Base-by-base conservation (phyloP, 225 moss, liverwort and hornwort species). In the Lunularia cruciata region DNA sequence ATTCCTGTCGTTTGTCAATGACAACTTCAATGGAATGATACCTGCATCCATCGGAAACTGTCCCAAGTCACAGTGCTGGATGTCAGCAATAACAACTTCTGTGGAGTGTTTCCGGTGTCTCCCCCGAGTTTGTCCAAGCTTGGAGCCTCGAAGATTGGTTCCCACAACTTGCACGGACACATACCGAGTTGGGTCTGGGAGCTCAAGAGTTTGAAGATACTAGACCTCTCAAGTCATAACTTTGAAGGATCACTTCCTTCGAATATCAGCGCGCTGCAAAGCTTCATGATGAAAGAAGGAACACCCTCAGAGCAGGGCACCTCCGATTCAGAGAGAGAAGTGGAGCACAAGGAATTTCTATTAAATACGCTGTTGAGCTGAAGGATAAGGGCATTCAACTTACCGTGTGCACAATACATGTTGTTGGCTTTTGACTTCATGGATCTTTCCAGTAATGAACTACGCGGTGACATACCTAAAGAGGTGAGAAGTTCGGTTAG, bases 141-240 rank as follows among this genome's bases (percentile, higher is more conserved):
- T 1, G 49, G 23, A 1, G 62, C 52, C 3, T 34, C 63, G 48
- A 60, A 35, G 30, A 1, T 63, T 33, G 23, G 19, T 1, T 36
- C 31, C 0, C 61, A 51, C 36, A 52, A 37, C 3, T 26, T 72
- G 1, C 18, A 23, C 11, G 61, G 72, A 26, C 49, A 61, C 1
- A 49, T 72, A 18, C 72, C 72, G 3, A 6, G 25, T 7, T 72
- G 72, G 62, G 35, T 72, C n/a, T 61, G 61, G 60, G 26, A 32
- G 28, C 62, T 72, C 6, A 43, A 15, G 14, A 13, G 5, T 14
- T 12, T 72, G 31, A 61, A 72, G 28, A 48, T 72, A 4, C 8
- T 72, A 18, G 72, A 63, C 32, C 47, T 72, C 0, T 43, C 34
- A 14, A 20, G 39, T 1, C 64, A 60, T 45, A 30, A 23, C 7